phyloP scores from a whole-genome alignment of 768 basidiomycete genomes.

The Phlebiopsis flavidoalba region DNA sequence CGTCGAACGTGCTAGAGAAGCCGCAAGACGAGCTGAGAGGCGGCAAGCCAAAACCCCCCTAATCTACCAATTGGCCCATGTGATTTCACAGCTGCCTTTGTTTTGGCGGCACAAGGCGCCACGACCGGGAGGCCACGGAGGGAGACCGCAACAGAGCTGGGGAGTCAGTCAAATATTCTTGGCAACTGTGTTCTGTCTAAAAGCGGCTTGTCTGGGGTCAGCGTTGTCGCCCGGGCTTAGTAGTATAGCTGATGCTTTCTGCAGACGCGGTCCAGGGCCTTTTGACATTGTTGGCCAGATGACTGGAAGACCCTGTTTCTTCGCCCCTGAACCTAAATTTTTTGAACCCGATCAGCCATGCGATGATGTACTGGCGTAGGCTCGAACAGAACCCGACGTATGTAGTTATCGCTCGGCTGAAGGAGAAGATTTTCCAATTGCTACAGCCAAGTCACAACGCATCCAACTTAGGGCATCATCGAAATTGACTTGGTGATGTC shows the following conservation, averaged over 20 bases:
- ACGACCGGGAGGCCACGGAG: slow-evolving; percentile 18
- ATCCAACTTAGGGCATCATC: slow-evolving; percentile 57
- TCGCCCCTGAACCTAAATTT: slow-evolving; percentile 77
- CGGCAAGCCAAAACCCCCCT: too few species aligned
- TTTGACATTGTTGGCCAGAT: slow-evolving; percentile 65
- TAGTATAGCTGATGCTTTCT: slow-evolving; percentile 33
- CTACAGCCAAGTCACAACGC: slow-evolving; percentile 57
- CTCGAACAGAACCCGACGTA: neutral
- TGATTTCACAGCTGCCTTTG: too few species aligned
- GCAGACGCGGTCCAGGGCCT: slow-evolving; percentile 57
- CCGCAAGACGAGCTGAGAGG: too few species aligned
- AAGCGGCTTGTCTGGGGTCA: too few species aligned
- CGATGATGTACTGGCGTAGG: slow-evolving; percentile 52
- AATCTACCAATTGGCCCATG: too few species aligned
- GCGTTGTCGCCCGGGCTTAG: slow-evolving; percentile 35
- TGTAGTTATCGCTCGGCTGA: slow-evolving; percentile 7
- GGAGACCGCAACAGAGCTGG: slow-evolving; percentile 55
- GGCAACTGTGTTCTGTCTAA: too few species aligned
- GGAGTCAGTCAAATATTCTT: slow-evolving; percentile 59
- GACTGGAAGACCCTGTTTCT: slow-evolving; percentile 69
- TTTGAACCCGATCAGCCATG: slow-evolving; percentile 72
- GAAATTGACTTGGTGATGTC: slow-evolving; percentile 59
- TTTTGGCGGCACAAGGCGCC: too few species aligned
- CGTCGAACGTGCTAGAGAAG: too few species aligned
- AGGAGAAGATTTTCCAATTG: slow-evolving; percentile 33